These are phyloP conservation scores for Xylaria venustula DNA, from an alignment of 495 filamentous ascomycete species.

Conservation along the genomic window DNA sequence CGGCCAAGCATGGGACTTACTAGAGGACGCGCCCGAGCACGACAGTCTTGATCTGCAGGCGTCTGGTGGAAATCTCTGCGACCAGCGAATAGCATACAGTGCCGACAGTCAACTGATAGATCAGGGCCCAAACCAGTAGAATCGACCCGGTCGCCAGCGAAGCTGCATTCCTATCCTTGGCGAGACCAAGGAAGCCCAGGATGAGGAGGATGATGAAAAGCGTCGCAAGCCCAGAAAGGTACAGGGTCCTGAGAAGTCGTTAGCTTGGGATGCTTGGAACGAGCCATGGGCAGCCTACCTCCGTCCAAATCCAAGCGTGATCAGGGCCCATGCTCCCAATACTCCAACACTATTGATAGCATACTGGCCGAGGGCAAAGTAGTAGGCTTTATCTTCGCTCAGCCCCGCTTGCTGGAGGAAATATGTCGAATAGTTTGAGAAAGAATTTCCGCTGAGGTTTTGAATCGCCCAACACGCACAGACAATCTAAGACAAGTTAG, in stretches of 20 bases:
- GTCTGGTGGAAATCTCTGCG: conserved; percentile 68
- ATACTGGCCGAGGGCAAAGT: conserved; percentile 73
- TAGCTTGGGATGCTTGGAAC: not conserved
- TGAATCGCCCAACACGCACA: conserved; percentile 84
- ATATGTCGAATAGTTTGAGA: conserved; percentile 77
- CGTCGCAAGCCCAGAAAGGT: conserved; percentile 64
- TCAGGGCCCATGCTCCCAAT: conserved; percentile 72
- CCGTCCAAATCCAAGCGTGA: conserved; percentile 66
- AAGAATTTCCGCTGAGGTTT: conserved; percentile 73
- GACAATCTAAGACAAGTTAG: conserved; percentile 49
- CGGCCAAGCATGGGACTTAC: conserved; percentile 23
- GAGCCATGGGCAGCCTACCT: conserved; percentile 31
- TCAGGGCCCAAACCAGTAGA: conserved; percentile 69
- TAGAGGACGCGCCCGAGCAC: conserved; percentile 65
- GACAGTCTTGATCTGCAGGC: conserved; percentile 76
- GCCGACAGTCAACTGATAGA: conserved; percentile 75
- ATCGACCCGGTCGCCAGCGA: conserved; percentile 69
- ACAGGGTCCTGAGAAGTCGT: conserved; percentile 48
- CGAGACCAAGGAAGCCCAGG: conserved; percentile 72
- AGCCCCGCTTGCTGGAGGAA: conserved; percentile 76
- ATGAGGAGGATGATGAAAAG: conserved; percentile 66
- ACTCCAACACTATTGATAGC: conserved; percentile 72
- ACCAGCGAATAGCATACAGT: conserved; percentile 79
- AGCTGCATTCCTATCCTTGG: conserved; percentile 51
- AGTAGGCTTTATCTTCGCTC: conserved; percentile 54